Conservation (phyloP, 148 eudicot species). For the Talinum fruticosum region DNA sequence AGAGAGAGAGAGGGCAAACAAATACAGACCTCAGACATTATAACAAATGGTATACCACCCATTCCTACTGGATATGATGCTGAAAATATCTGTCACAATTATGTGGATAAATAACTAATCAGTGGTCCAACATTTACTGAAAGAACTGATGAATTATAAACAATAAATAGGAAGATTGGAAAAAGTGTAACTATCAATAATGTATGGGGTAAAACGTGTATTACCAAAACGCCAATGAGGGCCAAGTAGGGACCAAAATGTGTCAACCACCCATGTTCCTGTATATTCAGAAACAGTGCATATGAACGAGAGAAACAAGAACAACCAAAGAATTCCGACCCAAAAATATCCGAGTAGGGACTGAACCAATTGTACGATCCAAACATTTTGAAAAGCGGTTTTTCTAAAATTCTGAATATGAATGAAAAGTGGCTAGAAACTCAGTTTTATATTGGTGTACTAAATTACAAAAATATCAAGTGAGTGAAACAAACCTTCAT, state of each 20-base stretch:
- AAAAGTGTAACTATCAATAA: neutral
- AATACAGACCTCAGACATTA: constrained; percentile 37
- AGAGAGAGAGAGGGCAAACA: neutral
- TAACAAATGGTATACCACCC: constrained; percentile 36
- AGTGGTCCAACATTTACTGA: neutral
- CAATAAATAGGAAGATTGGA: neutral
- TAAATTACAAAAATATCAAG: neutral
- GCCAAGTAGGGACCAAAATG: constrained; percentile 32
- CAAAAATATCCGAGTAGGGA: too few species aligned
- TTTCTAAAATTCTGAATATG: neutral
- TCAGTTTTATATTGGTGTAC: neutral
- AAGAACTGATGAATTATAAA: neutral
- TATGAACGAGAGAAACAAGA: neutral
- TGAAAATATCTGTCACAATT: constrained; percentile 23
- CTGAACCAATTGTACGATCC: too few species aligned
- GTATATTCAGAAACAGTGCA: neutral
- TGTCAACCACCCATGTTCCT: constrained; percentile 32
- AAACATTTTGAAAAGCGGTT: too few species aligned
- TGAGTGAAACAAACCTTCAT: constrained; percentile 23
- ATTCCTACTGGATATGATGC: constrained; percentile 35
- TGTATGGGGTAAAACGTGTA: neutral
- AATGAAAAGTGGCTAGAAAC: neutral
- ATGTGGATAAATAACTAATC: neutral
- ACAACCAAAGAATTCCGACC: neutral
- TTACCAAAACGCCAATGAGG: constrained; percentile 34